A percentile compares a stretch with the other conserved stretches of the same genome.
These are phyloP conservation scores for Microthlaspi erraticum DNA, from an alignment of 345 rosid genomes.

Conservation along the genomic window DNA sequence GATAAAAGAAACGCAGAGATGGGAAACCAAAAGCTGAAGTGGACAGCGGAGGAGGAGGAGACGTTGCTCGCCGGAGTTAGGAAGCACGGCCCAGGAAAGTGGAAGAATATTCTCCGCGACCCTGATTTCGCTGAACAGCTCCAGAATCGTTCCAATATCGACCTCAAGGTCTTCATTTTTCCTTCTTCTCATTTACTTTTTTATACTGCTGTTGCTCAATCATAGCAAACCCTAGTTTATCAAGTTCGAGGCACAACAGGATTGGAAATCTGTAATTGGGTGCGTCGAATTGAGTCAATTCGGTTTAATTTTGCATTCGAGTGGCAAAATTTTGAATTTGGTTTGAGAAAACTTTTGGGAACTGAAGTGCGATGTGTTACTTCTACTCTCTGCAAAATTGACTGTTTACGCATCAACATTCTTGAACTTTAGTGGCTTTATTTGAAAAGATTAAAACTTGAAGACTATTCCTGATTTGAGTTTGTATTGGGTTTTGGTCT, in stretches of 20 bases:
- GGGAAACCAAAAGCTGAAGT: conserved; percentile 90
- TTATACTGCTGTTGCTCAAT: neutral
- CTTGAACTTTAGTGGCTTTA: conserved; percentile 15
- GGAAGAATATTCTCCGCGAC: conserved; percentile 84
- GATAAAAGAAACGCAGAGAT: conserved; percentile 40
- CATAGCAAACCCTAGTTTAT: conserved; percentile 26
- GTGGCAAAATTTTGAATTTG: neutral
- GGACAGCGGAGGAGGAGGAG: conserved; percentile 83
- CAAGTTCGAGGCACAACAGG: conserved; percentile 1
- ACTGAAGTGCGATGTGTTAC: neutral
- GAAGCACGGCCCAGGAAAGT: conserved; percentile 85
- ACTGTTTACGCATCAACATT: conserved; percentile 8
- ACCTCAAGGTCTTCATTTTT: conserved; percentile 70
- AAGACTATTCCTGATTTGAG: conserved; percentile 9
- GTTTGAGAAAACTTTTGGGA: conserved; percentile 4
- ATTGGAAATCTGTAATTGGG: neutral
- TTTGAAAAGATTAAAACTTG: conserved; percentile 13
- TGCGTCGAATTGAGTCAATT: conserved; percentile 11
- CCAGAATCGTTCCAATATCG: conserved; percentile 77
- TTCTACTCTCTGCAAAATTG: neutral
- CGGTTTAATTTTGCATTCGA: conserved; percentile 10
- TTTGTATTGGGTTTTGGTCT: neutral
- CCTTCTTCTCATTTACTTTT: neutral
- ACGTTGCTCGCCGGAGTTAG: conserved; percentile 72
- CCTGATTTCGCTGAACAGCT: conserved; percentile 68